A percentile compares a stretch with the other conserved stretches of the same genome.
phyloP scores from a whole-genome alignment of 2,329 filamentous ascomycete species.

The Nemania sp. region DNA sequence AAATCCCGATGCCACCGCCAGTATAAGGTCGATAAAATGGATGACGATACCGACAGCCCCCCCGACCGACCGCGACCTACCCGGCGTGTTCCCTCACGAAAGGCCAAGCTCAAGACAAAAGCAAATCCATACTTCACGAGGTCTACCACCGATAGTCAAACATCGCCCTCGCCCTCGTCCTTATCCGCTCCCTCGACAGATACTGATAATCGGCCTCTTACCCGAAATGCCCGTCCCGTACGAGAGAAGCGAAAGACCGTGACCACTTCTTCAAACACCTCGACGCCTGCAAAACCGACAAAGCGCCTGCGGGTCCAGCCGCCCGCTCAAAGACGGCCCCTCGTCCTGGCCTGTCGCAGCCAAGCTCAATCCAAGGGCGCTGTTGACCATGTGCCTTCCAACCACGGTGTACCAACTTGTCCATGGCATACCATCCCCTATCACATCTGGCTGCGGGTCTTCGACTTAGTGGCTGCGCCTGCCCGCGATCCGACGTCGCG shows the following conservation, averaged over 20 bases:
- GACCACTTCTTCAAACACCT: background rate
- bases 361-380: background rate
- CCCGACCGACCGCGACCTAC: conserved; percentile 28
- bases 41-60: conserved; percentile 25
- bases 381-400: conserved; percentile 1
- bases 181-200: conserved; percentile 16
- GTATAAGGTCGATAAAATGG: conserved; percentile 24
- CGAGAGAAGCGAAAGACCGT: conserved; percentile 19
- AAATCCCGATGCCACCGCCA: background rate
- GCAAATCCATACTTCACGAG: conserved; percentile 33
- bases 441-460: conserved; percentile 70
- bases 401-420: conserved; percentile 55
- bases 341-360: background rate
- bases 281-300: background rate
- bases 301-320: conserved; percentile 22
- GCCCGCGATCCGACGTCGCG: conserved; percentile 51
- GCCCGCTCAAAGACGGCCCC: background rate
- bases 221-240: conserved; percentile 8
- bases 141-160: conserved; percentile 18
- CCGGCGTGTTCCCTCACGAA: conserved; percentile 37
- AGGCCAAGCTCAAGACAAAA: conserved; percentile 36
- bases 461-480: conserved; percentile 67
- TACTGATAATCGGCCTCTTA: conserved; percentile 14
- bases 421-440: conserved; percentile 60
- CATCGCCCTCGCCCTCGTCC: conserved; percentile 5